These are phyloP conservation scores for Pyricularia grisea DNA, from an alignment of 2,329 filamentous ascomycete species.

Conservation along the genomic window DNA sequence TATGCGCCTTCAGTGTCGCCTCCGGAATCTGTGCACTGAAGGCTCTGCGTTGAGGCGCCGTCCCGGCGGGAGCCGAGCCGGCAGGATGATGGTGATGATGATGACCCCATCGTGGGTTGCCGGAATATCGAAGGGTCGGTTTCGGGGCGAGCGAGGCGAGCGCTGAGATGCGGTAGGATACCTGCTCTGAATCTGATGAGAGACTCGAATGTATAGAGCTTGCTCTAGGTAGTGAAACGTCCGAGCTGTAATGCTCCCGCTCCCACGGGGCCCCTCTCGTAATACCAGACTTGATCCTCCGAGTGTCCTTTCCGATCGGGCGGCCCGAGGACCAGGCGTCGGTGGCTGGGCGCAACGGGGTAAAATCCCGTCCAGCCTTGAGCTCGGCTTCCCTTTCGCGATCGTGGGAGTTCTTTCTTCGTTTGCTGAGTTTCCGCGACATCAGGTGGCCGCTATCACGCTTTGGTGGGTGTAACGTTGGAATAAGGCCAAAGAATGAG, in stretches of 20 bases:
- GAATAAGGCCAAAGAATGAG: conserved; percentile 26
- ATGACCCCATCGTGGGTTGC: conserved; percentile 47
- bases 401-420: conserved; percentile 60
- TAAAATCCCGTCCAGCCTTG: conserved; percentile 66
- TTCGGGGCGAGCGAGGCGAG: conserved; percentile 77
- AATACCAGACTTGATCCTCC: conserved; percentile 48
- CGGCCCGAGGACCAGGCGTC: conserved; percentile 51
- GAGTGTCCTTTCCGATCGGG: conserved; percentile 53
- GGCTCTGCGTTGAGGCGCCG: conserved; percentile 42
- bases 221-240: conserved; percentile 64
- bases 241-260: conserved; percentile 52
- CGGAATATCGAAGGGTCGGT: conserved; percentile 69
- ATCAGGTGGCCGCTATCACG: conserved; percentile 48
- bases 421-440: conserved; percentile 65
- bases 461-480: conserved; percentile 49
- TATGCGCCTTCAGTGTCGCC: conserved; percentile 49
- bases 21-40: conserved; percentile 49
- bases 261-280: conserved; percentile 32
- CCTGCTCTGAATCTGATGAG: conserved; percentile 64
- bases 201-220: conserved; percentile 70
- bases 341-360: conserved; percentile 54
- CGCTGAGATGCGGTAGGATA: conserved; percentile 71
- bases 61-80: conserved; percentile 34
- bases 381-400: conserved; percentile 79
- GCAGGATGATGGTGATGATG: conserved; percentile 30